phyloP scores from a whole-genome alignment of 2,329 filamentous ascomycete genomes.

The Calonectria montana region DNA sequence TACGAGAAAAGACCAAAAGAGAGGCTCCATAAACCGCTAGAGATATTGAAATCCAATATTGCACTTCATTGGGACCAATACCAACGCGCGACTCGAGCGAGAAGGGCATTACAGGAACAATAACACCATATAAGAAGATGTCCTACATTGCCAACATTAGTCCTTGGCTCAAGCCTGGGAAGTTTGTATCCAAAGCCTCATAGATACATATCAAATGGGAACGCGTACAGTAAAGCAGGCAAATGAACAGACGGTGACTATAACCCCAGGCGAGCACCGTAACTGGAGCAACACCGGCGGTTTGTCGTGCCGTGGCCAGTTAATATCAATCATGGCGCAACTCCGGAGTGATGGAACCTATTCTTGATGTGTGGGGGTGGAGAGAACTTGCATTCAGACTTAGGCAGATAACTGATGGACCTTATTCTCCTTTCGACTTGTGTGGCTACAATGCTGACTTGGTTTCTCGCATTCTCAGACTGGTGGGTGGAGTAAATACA shows the following conservation, averaged over 20 bases:
- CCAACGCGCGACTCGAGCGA: constrained; percentile 43
- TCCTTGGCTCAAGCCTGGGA: background rate
- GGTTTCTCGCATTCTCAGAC: background rate
- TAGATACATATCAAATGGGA: background rate
- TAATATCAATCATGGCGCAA: constrained; percentile 29
- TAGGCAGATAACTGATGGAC: background rate
- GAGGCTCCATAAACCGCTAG: constrained; percentile 48
- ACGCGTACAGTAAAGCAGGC: constrained; percentile 49
- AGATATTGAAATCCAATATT: constrained; percentile 51
- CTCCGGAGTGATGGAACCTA: background rate
- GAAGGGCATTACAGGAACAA: constrained; percentile 49
- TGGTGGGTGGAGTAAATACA: background rate
- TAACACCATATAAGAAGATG: constrained; percentile 49
- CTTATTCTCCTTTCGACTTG: background rate
- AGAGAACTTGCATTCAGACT: background rate
- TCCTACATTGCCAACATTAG: constrained; percentile 41
- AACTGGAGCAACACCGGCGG: constrained; percentile 43
- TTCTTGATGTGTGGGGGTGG: background rate
- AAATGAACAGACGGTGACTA: constrained; percentile 47
- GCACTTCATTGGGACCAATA: constrained; percentile 41
- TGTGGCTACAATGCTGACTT: background rate
- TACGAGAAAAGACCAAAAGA: constrained; percentile 47
- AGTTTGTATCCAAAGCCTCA: background rate
- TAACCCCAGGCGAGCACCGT: constrained; percentile 47
- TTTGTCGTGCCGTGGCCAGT: constrained; percentile 32